Percentiles rank a stretch among this genome's conserved stretches.
Evolutionary conservation across 768 basidiomycete species (phyloP).

Genomic region (Phylloporus arenicola): DNA sequence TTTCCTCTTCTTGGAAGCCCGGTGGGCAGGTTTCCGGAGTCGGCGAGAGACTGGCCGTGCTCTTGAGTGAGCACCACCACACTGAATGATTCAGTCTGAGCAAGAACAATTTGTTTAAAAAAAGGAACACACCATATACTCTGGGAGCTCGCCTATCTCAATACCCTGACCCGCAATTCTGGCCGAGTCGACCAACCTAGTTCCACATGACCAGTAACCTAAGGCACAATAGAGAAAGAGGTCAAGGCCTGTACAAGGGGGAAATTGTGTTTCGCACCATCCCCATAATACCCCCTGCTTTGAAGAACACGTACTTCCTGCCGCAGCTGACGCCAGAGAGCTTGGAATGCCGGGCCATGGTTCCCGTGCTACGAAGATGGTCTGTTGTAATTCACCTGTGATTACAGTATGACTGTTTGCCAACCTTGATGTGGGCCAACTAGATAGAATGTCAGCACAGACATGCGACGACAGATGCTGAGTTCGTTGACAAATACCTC

Average conservation of each 20-base stretch:
- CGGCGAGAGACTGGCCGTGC: conserved; percentile 48
- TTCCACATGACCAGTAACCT: conserved; percentile 85
- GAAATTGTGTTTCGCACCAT: conserved; percentile 42
- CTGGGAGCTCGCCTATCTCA: conserved; percentile 58
- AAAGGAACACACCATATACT: conserved; percentile 55
- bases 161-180: conserved; percentile 46
- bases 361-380: conserved; percentile 59
- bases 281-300: conserved; percentile 73
- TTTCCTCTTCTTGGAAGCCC: conserved; percentile 65
- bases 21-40: conserved; percentile 47
- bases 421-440: conserved; percentile 80
- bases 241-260: conserved; percentile 6
- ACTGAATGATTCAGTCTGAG: conserved; percentile 37
- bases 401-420: conserved; percentile 1
- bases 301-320: conserved; percentile 68
- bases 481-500: conserved; percentile 47
- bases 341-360: conserved; percentile 72
- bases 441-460: conserved; percentile 25
- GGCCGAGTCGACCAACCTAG: conserved; percentile 60
- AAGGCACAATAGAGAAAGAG: not conserved
- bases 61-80: conserved; percentile 72
- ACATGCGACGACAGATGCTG: not conserved
- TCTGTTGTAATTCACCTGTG: not conserved
- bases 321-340: conserved; percentile 62
- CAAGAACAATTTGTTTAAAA: not conserved